phyloP scores from a whole-genome alignment of 208 protist species.

The Acanthamoeba royreba region DNA sequence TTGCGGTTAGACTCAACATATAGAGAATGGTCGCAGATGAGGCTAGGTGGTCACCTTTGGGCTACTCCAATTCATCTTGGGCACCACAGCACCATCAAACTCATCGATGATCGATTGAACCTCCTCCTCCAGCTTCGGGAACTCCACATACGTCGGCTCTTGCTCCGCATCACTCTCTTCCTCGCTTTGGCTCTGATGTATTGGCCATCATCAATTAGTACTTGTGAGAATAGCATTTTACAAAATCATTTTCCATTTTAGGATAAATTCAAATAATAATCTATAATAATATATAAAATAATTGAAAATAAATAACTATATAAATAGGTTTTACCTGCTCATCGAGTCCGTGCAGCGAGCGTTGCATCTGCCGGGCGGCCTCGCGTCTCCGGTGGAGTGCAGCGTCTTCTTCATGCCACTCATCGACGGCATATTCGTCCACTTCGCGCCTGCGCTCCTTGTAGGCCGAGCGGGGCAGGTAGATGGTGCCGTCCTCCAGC shows the following conservation, averaged over 20 bases:
- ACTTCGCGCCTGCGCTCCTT: neutral
- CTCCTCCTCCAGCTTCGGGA: neutral
- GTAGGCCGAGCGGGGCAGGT: neutral
- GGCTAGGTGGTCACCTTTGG: neutral
- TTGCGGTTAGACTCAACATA: neutral
- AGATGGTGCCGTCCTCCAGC: neutral
- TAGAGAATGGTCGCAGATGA: neutral
- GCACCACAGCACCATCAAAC: neutral
- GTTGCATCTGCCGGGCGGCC: neutral
- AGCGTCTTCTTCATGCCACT: neutral
- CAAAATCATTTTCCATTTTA: no score
- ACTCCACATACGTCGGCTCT: neutral
- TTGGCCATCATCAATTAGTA: neutral
- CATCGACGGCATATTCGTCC: neutral
- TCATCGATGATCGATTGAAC: neutral
- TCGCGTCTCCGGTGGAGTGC: neutral
- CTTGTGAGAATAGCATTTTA: no score
- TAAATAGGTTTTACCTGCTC: neutral
- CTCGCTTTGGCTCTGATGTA: neutral
- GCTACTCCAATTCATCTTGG: slow-evolving; percentile 10
- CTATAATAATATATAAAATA: neutral
- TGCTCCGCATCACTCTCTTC: neutral
- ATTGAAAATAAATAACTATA: neutral
- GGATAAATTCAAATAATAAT: neutral
- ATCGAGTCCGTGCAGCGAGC: neutral